phyloP scores from a whole-genome alignment of 345 rosid genomes.

The Eucalyptus pauciflora region DNA sequence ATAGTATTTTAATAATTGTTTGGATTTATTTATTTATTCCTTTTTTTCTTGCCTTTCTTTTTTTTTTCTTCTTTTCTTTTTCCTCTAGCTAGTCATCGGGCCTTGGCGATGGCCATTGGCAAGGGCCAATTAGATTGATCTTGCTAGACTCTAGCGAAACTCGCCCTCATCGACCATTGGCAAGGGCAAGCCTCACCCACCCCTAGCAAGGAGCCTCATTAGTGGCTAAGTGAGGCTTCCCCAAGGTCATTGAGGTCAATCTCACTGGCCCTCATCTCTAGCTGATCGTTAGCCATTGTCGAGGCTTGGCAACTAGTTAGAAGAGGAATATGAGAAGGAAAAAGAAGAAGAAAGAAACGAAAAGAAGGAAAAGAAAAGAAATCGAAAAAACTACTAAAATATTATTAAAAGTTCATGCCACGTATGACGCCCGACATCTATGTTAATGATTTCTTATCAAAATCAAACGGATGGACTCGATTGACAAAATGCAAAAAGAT shows the following conservation, averaged over 20 bases:
- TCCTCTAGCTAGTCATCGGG: fast-evolving
- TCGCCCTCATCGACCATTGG: background rate
- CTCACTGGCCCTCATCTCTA: background rate
- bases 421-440: fast-evolving
- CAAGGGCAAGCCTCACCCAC: background rate
- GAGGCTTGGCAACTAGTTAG: background rate
- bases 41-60: too few species aligned
- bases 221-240: background rate
- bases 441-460: background rate
- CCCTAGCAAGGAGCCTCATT: background rate
- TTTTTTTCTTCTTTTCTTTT: background rate
- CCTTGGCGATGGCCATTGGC: fast-evolving
- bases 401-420: background rate
- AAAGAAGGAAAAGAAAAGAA: too few species aligned
- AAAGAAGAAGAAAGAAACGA: too few species aligned
- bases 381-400: too few species aligned
- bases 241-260: background rate
- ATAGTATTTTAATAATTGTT: too few species aligned
- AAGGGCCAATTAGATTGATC: background rate
- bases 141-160: background rate
- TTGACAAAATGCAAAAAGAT: fast-evolving
- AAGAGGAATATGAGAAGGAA: background rate
- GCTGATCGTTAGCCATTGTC: fast-evolving
- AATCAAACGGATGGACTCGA: fast-evolving
- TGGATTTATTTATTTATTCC: too few species aligned